Percentiles rank a stretch among this genome's conserved stretches.
phyloP scores from a whole-genome alignment of 305 asterid genomes.

The Fraxinus baroniana region DNA sequence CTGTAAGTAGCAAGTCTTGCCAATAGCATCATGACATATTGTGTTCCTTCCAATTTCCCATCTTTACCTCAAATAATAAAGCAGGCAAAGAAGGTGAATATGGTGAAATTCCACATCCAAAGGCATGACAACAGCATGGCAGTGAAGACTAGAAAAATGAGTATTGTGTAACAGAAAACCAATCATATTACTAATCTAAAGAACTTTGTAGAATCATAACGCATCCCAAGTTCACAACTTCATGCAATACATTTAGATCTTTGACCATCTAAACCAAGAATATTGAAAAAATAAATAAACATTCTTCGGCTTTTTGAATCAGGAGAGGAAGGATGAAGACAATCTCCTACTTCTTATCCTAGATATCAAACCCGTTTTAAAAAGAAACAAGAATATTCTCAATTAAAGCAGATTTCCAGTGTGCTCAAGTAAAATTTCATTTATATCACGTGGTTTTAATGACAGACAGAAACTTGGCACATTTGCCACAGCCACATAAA shows the following conservation, averaged over 20 bases:
- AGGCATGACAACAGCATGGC: background rate
- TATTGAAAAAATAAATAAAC: background rate
- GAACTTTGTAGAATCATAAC: background rate
- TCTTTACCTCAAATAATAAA: background rate
- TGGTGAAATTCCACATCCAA: background rate
- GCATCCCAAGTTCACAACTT: background rate
- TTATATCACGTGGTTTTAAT: background rate
- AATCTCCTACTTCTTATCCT: background rate
- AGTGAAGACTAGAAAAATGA: background rate
- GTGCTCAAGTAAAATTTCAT: background rate
- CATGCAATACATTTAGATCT: background rate
- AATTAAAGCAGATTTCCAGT: background rate
- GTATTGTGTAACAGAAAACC: background rate
- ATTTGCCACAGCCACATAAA: constrained; percentile 22
- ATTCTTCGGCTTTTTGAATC: background rate
- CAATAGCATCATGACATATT: background rate
- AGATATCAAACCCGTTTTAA: background rate
- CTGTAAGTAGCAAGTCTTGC: background rate
- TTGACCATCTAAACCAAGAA: background rate
- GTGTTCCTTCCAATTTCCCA: background rate
- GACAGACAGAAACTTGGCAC: background rate
- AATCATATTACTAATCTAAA: background rate
- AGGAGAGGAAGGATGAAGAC: background rate
- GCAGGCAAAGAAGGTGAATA: background rate
- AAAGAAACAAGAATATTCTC: background rate